Evolutionary conservation across 495 filamentous ascomycete genomes (phyloP).

Genomic region (Achaetomiella virescens): DNA sequence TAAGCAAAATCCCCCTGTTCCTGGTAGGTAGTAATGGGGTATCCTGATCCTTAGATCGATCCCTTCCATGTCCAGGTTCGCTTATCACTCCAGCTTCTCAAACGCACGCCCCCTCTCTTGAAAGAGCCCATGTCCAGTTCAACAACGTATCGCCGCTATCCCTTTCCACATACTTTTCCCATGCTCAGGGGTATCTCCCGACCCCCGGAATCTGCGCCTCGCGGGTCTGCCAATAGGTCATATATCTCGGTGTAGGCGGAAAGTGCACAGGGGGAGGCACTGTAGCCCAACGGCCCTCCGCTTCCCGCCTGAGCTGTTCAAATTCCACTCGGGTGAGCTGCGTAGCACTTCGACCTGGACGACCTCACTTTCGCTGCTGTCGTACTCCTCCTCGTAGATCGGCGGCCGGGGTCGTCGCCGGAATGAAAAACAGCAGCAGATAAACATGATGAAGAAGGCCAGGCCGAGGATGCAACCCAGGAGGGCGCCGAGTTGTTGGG

Average conservation of each 20-base stretch:
- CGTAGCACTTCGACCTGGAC: not conserved
- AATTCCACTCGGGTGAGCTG: not conserved
- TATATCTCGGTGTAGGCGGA: conserved; percentile 11
- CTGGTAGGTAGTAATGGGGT: too few species aligned
- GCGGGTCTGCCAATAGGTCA: conserved; percentile 6
- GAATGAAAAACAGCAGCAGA: conserved; percentile 8
- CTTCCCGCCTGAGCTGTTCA: not conserved
- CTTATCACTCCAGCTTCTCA: too few species aligned
- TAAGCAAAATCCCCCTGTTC: too few species aligned
- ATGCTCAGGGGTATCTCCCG: conserved; percentile 9
- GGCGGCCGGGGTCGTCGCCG: not conserved
- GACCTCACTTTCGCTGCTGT: not conserved
- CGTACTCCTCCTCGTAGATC: not conserved
- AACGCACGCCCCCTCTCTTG: not conserved
- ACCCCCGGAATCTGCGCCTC: conserved; percentile 10
- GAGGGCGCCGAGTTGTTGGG: conserved; percentile 17
- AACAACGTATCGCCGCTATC: not conserved
- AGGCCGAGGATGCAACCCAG: conserved; percentile 18
- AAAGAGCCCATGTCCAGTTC: not conserved
- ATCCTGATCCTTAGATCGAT: too few species aligned
- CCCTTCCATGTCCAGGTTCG: too few species aligned
- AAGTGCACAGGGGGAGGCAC: conserved; percentile 13
- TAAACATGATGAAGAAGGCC: conserved; percentile 7
- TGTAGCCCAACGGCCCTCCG: not conserved
- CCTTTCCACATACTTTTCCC: not conserved